Evolutionary conservation across 228 moss, liverwort and hornwort species (phyloP), one percentile per base, ranked within the genome.

Genomic region (Sphagnum fallax): DNA sequence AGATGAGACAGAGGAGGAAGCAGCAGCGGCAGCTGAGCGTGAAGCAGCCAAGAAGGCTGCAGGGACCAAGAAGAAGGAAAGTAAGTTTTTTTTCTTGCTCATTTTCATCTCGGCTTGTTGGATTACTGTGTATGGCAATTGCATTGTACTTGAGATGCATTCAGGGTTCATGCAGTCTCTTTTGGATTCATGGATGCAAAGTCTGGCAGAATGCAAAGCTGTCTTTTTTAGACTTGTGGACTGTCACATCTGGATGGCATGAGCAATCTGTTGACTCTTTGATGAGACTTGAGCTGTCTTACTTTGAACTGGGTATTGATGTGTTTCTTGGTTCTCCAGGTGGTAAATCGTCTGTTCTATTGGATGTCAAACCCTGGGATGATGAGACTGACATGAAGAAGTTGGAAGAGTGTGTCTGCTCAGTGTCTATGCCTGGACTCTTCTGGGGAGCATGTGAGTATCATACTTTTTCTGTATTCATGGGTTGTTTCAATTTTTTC

Each of bases 321-420:
- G 32, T 48, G 0, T 5, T 14, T 16, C 8, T 53, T 49, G 32
- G 72, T 15, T 73, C 10, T 5, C 6, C 65, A 85, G 87, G 87
- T 62, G 88, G 79, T 5, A 88, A 88, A 75, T 94, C 89, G 5
- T 94, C 89, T 9, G 82, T 94, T 7, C 84, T 94, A 60, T 59
- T 91, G 83, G 94, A 94, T 15, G 94, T 94, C 9, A 94, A 94
- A 73, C 91, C 91, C 8, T 94, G 94, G 91, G 88, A 88, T 69
- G 91, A 94, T 0, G 91, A 91, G 66, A 94, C 89, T 1, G 84
- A 94, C 71, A 89, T 94, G 89, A 75, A 13, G 66, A 85, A 83
- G 69, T 48, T 91, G 70, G 91, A 94, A 76, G 79, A 84, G 71
- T 16, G 13, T 9, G 89, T 94, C 49, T 82, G 89, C 4, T 73